These are phyloP conservation scores for Cytospora chrysosperma DNA, from an alignment of 2,329 filamentous ascomycete genomes.

Conservation along the genomic window DNA sequence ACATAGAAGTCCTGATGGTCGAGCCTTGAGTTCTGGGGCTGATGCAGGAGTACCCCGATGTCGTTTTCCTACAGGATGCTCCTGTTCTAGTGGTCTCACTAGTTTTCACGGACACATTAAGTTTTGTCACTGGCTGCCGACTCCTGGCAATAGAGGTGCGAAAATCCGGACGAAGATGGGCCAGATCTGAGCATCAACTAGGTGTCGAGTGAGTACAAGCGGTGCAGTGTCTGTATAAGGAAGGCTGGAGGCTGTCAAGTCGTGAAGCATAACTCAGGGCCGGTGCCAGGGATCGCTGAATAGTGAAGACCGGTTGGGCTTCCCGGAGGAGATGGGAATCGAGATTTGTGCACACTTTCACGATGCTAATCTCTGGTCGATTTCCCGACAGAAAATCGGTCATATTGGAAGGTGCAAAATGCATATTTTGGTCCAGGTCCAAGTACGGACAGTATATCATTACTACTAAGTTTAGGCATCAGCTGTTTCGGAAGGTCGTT, in stretches of 20 bases:
- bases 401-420: too few species aligned
- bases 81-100: background rate
- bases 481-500: too few species aligned
- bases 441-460: too few species aligned
- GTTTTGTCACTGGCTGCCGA: background rate
- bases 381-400: too few species aligned
- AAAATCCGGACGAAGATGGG: background rate
- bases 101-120: background rate
- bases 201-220: background rate
- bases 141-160: background rate
- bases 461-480: too few species aligned
- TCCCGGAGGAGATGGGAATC: too few species aligned
- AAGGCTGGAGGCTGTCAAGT: background rate
- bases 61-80: background rate
- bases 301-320: too few species aligned
- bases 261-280: background rate
- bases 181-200: background rate
- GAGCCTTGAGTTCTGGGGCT: background rate
- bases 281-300: background rate
- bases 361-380: too few species aligned
- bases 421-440: too few species aligned
- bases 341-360: too few species aligned
- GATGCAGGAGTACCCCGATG: background rate
- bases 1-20: background rate
- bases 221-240: background rate